Evolutionary conservation across 192 early-diverging fungal species (phyloP), one percentile per base, ranked within the genome.

Genomic region (Coemansia sp.): DNA sequence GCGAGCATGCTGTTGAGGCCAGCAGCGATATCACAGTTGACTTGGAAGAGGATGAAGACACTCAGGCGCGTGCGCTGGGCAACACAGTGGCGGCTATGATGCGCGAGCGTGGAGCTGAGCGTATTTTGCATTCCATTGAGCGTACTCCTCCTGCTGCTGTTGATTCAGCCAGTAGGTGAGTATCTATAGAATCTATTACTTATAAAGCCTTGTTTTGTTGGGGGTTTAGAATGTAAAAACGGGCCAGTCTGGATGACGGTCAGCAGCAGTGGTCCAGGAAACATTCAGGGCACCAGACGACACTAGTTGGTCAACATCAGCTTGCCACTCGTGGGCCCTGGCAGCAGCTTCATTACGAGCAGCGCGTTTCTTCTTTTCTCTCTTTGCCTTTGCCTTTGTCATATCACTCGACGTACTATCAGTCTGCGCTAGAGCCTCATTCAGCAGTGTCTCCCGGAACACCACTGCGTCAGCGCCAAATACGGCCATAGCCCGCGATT

Each of bases 1-100:
- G 96, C 29, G 29, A 55, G 16, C 55, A 87, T 20, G 87, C 91
- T 12, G 86, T 92, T 7, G 75, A 87, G 68, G 84, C 85, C 6
- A 27, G 27, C 12, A 29, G 53, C 11, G 83, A 91, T 55, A 62
- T 64, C 11, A 34, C 6, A 10, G 36, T 24, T 3, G 50, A 24
- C 4, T 64, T 52, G 7, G 57, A 12, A 7, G 20, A 9, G 1
- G 43, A 62, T 0, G 43, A n/a, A 5, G 72, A 61, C 3, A 57
- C 62, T 3, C 36, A 52, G 11, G 89, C 89, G 0, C 64, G 75
- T 31, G 41, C 50, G 0, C 65, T 91, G 34, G 91, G 90, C 29
- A 61, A 53, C 16, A 24, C 64, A 2, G 66, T 91, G 0, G 88
- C 87, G 3, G 72, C 66, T 2, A 43, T 47, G 44, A 77, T 92